A percentile compares a stretch with the other conserved stretches of the same genome.
phyloP scores from a whole-genome alignment of 1,139 yeast genomes.

The Geotrichum macrosporum region DNA sequence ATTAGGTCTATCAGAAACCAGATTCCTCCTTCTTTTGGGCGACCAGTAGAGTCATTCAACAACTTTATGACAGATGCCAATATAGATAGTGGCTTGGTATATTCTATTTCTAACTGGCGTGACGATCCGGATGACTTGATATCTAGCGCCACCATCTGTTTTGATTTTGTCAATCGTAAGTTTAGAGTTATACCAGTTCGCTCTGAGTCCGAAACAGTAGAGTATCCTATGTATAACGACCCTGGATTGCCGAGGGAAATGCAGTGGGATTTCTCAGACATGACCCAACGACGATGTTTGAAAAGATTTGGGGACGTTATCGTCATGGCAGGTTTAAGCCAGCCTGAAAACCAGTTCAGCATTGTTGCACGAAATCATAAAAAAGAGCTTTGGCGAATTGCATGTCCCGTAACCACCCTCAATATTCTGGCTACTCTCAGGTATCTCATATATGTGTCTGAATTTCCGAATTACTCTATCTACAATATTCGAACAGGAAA shows the following conservation, averaged over 20 bases:
- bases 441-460: background rate
- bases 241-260: constrained; percentile 1
- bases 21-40: constrained; percentile 9
- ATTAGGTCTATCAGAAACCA: constrained; percentile 4
- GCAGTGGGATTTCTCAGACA: constrained; percentile 11
- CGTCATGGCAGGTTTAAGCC: constrained; percentile 6
- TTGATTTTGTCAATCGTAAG: constrained; percentile 9
- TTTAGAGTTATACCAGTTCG: constrained; percentile 12
- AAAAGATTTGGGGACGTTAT: constrained; percentile 9
- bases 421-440: constrained; percentile 3
- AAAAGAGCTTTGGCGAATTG: constrained; percentile 8
- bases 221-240: constrained; percentile 6
- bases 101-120: constrained; percentile 10
- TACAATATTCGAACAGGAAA: constrained; percentile 7
- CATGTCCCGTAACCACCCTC: constrained; percentile 1
- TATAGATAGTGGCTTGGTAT: constrained; percentile 7
- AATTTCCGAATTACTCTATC: background rate
- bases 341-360: constrained; percentile 4
- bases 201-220: constrained; percentile 1
- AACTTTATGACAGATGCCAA: constrained; percentile 10
- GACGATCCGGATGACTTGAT: background rate
- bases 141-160: constrained; percentile 4
- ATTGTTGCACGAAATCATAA: constrained; percentile 9
- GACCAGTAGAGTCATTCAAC: constrained; percentile 6
- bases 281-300: constrained; percentile 3